These are phyloP conservation scores for Onygena corvina DNA, from an alignment of 2,329 filamentous ascomycete species.

Conservation along the genomic window DNA sequence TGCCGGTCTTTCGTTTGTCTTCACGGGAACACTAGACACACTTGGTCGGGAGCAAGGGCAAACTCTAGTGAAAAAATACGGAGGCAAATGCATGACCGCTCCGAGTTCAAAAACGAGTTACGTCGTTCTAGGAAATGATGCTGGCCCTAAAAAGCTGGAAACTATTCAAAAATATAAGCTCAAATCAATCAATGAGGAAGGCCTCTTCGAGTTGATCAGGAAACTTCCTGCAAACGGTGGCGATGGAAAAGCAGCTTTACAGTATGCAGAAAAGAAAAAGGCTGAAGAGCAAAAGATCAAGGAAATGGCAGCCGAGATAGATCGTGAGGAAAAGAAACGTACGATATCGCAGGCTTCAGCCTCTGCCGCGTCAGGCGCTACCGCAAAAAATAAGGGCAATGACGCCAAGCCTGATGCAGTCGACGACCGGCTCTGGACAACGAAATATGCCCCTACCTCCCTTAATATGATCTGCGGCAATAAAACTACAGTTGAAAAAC, in stretches of 20 bases:
- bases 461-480: slow-evolving; percentile 90
- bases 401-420: slow-evolving; percentile 28
- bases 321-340: slow-evolving; percentile 56
- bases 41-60: slow-evolving; percentile 77
- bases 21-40: slow-evolving; percentile 73
- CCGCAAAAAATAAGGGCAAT: slow-evolving; percentile 22
- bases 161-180: slow-evolving; percentile 70
- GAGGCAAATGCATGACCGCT: slow-evolving; percentile 72
- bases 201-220: slow-evolving; percentile 74
- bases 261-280: slow-evolving; percentile 70
- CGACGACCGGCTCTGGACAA: slow-evolving; percentile 70
- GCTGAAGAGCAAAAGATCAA: slow-evolving; percentile 74
- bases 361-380: slow-evolving; percentile 25
- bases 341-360: slow-evolving; percentile 40
- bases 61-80: slow-evolving; percentile 79
- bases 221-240: slow-evolving; percentile 75
- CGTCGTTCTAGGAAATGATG: slow-evolving; percentile 80
- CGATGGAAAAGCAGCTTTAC: slow-evolving; percentile 73
- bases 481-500: slow-evolving; percentile 76
- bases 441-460: slow-evolving; percentile 81
- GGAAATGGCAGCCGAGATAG: slow-evolving; percentile 72
- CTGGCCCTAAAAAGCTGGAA: slow-evolving; percentile 80
- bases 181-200: slow-evolving; percentile 89
- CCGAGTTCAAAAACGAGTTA: slow-evolving; percentile 92
- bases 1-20: slow-evolving; percentile 81